Evolutionary conservation across 2,329 filamentous ascomycete genomes (phyloP), one percentile per base, ranked within the genome.

Genomic region (Magnaporthiopsis incrustans): DNA sequence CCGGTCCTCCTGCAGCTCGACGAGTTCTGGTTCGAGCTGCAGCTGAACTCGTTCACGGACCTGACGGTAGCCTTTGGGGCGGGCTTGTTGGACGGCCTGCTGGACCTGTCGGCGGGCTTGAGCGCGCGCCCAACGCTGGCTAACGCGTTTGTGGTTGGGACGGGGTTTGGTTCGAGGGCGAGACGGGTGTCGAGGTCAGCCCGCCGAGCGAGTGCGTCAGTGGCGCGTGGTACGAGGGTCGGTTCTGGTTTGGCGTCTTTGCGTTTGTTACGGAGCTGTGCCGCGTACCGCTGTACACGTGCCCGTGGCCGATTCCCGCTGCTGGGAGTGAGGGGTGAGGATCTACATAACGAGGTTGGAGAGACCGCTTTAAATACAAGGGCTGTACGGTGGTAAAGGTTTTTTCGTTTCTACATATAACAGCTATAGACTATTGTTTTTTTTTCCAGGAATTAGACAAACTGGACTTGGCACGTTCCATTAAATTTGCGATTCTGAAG

Each of bases 31-130:
- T 12, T 61, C 44, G 25, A 56, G 44, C 18, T 61, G 27, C 44
- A 61, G 35, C 14, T 61, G 15, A 61, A 61, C 60, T 44, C 60
- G 18, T 61, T 61, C 25, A 27, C 11, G 12, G 60, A 56, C 25
- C 26, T 61, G 26, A 30, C 11, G 11, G 38, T 61, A 14, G 60
- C 25, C 10, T 25, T 53, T 3, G 60, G 35, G 44, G 35, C 32
- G 14, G 2, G 22, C 22, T 2, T 61, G 60, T 53, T 61, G 7
- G 60, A 50, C 26, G 60, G 60, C 18, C 1, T n/a, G 44, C 4
- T 56, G 1, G 60, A 61, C 18, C 44, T 61, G 38, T 27, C 25
- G 5, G 26, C 60, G 0, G 60, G 60, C 0, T 3, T 61, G 15
- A n/a, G 25, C 15, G 60, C 33, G 60, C 60, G 60, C 4, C 27